Conservation (phyloP, 257 asterid species). For the Schizonepeta tenuifolia region DNA sequence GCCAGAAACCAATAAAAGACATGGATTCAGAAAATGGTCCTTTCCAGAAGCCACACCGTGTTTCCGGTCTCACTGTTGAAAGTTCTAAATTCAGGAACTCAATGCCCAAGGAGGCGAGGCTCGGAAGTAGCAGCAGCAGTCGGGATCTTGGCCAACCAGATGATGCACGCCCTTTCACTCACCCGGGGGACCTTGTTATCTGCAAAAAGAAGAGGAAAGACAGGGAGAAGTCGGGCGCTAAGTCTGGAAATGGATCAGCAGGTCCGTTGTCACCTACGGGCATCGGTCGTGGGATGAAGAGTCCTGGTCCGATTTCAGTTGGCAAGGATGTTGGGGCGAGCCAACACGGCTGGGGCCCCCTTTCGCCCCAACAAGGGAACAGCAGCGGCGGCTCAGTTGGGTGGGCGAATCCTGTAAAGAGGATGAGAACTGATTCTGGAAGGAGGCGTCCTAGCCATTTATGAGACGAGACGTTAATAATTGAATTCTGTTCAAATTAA, state of each 20-base stretch:
- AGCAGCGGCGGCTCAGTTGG: constrained; percentile 63
- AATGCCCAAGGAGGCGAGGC: constrained; percentile 52
- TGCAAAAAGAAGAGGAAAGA: constrained; percentile 97
- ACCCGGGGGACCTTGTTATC: constrained; percentile 89
- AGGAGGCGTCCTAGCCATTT: constrained; percentile 86
- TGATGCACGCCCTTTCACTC: constrained; percentile 64
- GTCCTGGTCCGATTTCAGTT: constrained; percentile 57
- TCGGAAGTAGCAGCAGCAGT: constrained; percentile 47
- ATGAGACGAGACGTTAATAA: constrained; percentile 37
- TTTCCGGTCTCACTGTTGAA: constrained; percentile 49
- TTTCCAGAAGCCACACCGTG: constrained; percentile 70
- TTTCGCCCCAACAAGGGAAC: constrained; percentile 65
- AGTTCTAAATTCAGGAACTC: constrained; percentile 47
- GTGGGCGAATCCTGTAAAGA: constrained; percentile 97
- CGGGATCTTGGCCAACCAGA: constrained; percentile 57
- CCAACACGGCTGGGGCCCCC: constrained; percentile 63
- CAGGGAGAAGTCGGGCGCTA: constrained; percentile 63
- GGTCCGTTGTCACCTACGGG: constrained; percentile 83
- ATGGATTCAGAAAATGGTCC: constrained; percentile 60
- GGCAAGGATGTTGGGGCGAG: constrained; percentile 51
- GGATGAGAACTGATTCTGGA: constrained; percentile 80
- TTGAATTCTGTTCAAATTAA: constrained; percentile 12
- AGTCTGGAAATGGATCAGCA: constrained; percentile 53
- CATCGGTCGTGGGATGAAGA: constrained; percentile 54
- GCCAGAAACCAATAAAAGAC: constrained; percentile 54